phyloP scores from a whole-genome alignment of 1,284 basidiomycete genomes.

The Ustilago shanxiensis region DNA sequence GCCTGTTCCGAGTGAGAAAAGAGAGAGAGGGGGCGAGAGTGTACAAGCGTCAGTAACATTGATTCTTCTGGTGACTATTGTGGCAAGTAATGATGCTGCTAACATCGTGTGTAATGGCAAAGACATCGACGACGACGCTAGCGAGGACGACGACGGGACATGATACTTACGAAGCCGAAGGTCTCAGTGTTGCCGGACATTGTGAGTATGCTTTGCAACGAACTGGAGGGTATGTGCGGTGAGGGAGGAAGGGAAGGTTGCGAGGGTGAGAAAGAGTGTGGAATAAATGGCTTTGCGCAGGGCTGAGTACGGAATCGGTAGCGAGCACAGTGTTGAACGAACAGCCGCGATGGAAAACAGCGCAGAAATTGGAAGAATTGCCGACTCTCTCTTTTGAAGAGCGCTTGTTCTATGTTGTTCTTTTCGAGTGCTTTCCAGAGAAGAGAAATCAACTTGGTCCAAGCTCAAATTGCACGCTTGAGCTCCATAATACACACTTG shows the following conservation, averaged over 20 bases:
- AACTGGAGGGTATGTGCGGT: slow-evolving; percentile 28
- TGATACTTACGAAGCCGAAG: slow-evolving; percentile 65
- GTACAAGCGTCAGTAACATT: slow-evolving; percentile 12
- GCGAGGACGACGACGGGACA: not conserved
- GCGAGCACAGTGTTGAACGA: slow-evolving; percentile 18
- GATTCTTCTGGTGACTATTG: not conserved
- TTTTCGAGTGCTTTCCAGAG: slow-evolving; percentile 17
- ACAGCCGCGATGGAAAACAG: not conserved
- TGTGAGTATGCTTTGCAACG: slow-evolving; percentile 38
- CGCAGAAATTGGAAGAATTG: slow-evolving; percentile 9
- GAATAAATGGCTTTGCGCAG: slow-evolving; percentile 50
- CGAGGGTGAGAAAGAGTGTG: not conserved
- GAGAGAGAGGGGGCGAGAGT: not conserved
- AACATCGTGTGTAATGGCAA: too few relatives aligned
- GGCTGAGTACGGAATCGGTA: too few relatives aligned
- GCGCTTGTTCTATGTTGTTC: slow-evolving; percentile 33
- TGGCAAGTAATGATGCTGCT: not conserved
- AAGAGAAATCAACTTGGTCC: too few relatives aligned
- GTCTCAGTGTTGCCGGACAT: slow-evolving; percentile 68
- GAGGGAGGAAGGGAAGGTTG: slow-evolving; percentile 8
- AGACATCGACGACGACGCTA: not conserved
- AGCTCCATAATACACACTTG: not conserved
- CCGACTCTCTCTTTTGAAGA: not conserved
- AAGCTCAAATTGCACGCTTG: not conserved
- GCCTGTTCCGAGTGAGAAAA: slow-evolving; percentile 28